phyloP scores from a whole-genome alignment of 2,329 filamentous ascomycete genomes.

The Diaporthe sp. region DNA sequence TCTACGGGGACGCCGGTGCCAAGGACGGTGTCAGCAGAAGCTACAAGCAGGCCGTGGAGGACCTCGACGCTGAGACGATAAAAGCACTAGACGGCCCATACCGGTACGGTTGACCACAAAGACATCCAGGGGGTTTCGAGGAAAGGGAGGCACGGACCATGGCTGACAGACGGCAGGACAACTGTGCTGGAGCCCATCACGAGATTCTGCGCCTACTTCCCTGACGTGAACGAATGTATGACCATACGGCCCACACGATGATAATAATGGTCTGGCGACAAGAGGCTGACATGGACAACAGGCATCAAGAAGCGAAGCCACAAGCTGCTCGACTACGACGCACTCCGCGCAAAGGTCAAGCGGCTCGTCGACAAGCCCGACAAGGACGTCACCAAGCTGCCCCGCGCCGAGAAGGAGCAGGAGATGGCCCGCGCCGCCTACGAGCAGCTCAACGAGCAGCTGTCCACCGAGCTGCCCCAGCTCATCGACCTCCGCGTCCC shows the following conservation, averaged over 20 bases:
- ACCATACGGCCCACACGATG: constrained; percentile 48
- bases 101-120: constrained; percentile 63
- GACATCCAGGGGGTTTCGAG: too few species aligned
- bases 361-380: constrained; percentile 98
- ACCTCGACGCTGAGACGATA: constrained; percentile 97
- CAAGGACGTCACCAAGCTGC: constrained; percentile 97
- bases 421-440: constrained; percentile 95
- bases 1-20: constrained; percentile 96
- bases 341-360: constrained; percentile 95
- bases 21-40: constrained; percentile 95
- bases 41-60: constrained; percentile 98
- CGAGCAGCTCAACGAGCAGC: constrained; percentile 96
- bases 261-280: not conserved
- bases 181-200: constrained; percentile 97
- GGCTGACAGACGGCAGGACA: constrained; percentile 64
- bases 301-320: constrained; percentile 98
- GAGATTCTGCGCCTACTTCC: constrained; percentile 97
- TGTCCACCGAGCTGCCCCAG: constrained; percentile 92
- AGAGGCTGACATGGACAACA: constrained; percentile 51
- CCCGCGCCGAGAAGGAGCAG: constrained; percentile 94
- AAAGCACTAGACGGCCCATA: constrained; percentile 98
- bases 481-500: constrained; percentile 97
- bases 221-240: constrained; percentile 96
- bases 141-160: not conserved
- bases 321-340: constrained; percentile 98